Conservation (phyloP, 2,329 filamentous ascomycete species). For the Cladobotryum protrusum region DNA sequence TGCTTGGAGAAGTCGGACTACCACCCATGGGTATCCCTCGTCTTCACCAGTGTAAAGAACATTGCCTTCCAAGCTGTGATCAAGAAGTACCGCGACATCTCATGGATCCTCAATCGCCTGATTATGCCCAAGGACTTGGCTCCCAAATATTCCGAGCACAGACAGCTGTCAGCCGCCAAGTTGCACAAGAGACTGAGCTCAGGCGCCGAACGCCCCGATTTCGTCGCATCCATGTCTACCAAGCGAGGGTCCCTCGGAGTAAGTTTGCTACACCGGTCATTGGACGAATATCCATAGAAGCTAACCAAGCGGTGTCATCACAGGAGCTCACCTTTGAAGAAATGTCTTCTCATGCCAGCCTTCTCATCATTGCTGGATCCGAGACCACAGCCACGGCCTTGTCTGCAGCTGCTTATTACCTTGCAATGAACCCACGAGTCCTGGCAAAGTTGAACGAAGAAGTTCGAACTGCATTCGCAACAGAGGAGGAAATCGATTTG, state of each 20-base stretch:
- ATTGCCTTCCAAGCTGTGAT: not conserved
- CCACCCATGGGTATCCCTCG: conserved; percentile 20
- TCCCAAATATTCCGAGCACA: conserved; percentile 4
- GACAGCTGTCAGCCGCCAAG: not conserved
- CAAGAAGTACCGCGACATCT: not conserved
- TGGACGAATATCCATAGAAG: too few relatives aligned
- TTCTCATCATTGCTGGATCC: conserved; percentile 23
- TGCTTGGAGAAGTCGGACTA: conserved; percentile 19
- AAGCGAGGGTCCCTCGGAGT: too few relatives aligned
- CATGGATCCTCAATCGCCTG: not conserved
- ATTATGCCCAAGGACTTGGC: not conserved
- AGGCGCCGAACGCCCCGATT: conserved; percentile 5
- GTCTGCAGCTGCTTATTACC: conserved; percentile 20
- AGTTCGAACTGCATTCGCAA: conserved; percentile 12
- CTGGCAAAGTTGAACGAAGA: conserved; percentile 31
- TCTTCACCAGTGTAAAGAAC: conserved; percentile 16
- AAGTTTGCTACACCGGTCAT: too few relatives aligned
- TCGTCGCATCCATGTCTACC: conserved; percentile 2
- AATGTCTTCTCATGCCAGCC: conserved; percentile 11
- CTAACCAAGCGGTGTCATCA: too few relatives aligned
- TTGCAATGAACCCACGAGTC: conserved; percentile 23
- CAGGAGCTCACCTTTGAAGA: conserved; percentile 10
- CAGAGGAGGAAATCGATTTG: conserved; percentile 12
- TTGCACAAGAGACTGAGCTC: not conserved
- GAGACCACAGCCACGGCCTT: conserved; percentile 28